Percentiles rank a stretch among this genome's conserved stretches.
Evolutionary conservation across 805 yeast species (phyloP).

Genomic region (Barnettozyma sucrosica): DNA sequence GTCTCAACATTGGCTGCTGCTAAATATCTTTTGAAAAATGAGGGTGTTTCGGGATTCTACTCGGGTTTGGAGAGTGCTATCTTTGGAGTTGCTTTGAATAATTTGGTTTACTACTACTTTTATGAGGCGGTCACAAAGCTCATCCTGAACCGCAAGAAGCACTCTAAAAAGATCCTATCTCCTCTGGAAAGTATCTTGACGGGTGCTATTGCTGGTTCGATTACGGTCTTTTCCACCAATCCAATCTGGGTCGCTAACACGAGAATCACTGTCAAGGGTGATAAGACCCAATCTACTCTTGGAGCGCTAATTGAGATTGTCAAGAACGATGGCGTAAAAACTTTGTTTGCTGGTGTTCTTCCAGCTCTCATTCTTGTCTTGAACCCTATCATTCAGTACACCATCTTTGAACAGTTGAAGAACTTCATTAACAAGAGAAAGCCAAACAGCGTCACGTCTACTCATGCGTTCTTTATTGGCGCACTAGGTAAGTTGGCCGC

Average conservation of each 20-base stretch:
- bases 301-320: constrained; percentile 56
- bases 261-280: constrained; percentile 60
- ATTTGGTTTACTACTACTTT: constrained; percentile 85
- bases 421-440: constrained; percentile 50
- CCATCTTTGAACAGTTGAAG: constrained; percentile 82
- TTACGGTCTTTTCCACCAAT: constrained; percentile 75
- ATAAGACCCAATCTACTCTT: constrained; percentile 38
- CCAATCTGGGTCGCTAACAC: constrained; percentile 97
- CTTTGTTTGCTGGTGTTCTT: constrained; percentile 77
- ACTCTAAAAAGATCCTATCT: constrained; percentile 15
- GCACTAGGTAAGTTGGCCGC: constrained; percentile 87
- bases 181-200: constrained; percentile 23
- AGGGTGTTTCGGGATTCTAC: constrained; percentile 67
- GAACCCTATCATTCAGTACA: constrained; percentile 89
- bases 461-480: constrained; percentile 80
- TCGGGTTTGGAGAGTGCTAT: constrained; percentile 86
- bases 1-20: constrained; percentile 34
- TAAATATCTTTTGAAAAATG: constrained; percentile 43
- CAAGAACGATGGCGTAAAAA: constrained; percentile 61
- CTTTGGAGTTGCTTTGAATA: constrained; percentile 79
- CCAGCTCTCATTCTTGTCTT: constrained; percentile 84
- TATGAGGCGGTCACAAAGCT: constrained; percentile 64
- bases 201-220: constrained; percentile 79
- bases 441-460: constrained; percentile 51
- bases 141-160: constrained; percentile 29